These are phyloP conservation scores for Fomitopsis pinicola DNA, from an alignment of 1,284 basidiomycete species.

Conservation along the genomic window DNA sequence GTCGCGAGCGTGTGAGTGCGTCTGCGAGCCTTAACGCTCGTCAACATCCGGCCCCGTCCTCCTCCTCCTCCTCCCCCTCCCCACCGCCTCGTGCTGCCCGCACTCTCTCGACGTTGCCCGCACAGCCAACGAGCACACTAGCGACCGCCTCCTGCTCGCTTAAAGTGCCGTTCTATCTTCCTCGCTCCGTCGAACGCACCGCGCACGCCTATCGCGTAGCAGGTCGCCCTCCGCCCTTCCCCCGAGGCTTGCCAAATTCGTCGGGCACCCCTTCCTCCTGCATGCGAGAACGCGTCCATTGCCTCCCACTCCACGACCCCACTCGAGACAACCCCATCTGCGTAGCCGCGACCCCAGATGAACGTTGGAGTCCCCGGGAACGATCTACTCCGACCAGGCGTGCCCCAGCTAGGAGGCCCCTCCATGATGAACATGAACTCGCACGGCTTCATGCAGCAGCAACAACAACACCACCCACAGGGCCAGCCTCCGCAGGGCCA, in stretches of 20 bases:
- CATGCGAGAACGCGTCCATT: conserved; percentile 18
- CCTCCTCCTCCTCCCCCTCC: conserved; percentile 11
- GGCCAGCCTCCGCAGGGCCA: conserved; percentile 29
- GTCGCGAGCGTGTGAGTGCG: conserved; percentile 23
- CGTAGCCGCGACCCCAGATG: conserved; percentile 13
- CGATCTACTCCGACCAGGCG: conserved; percentile 43
- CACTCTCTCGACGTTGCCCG: conserved; percentile 23
- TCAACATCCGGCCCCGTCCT: conserved; percentile 16
- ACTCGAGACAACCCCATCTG: conserved; percentile 3
- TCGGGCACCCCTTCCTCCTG: conserved; percentile 10
- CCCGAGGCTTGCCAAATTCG: conserved; percentile 12
- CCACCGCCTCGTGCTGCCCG: conserved; percentile 19
- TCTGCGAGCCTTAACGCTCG: conserved; percentile 20
- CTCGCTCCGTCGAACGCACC: conserved; percentile 14
- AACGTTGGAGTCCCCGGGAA: conserved; percentile 15
- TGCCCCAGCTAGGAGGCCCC: conserved; percentile 35
- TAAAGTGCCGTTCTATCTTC: conserved; percentile 8
- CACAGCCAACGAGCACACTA: conserved; percentile 16
- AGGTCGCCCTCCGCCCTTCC: conserved; percentile 6
- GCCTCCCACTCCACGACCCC: not conserved
- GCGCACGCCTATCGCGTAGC: conserved; percentile 3
- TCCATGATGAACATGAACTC: conserved; percentile 35
- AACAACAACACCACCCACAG: conserved; percentile 33
- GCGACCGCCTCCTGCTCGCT: conserved; percentile 11
- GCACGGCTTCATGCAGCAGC: conserved; percentile 33